Evolutionary conservation across 768 basidiomycete genomes (phyloP).

Genomic region (Dendrothele bispora): DNA sequence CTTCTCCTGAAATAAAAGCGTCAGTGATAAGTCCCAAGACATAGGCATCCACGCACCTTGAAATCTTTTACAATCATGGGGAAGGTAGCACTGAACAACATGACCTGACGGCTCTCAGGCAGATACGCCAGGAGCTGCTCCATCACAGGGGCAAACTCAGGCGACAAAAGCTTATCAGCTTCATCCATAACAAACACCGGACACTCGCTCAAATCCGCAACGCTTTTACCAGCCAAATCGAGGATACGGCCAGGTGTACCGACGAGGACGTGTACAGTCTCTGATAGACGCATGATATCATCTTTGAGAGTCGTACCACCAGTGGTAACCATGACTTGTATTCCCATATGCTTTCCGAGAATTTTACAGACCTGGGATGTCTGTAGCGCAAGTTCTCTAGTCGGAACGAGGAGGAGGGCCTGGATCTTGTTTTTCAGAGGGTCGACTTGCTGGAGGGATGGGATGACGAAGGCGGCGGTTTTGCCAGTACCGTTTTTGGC

Average conservation of each 20-base stretch:
- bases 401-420: slow-evolving; percentile 94
- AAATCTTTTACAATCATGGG: slow-evolving; percentile 99
- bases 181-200: slow-evolving; percentile 99
- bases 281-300: slow-evolving; percentile 90
- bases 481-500: slow-evolving; percentile 98
- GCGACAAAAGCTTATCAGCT: slow-evolving; percentile 95
- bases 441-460: slow-evolving; percentile 92
- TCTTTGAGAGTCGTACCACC: slow-evolving; percentile 98
- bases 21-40: not conserved
- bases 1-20: slow-evolving; percentile 63
- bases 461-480: slow-evolving; percentile 99
- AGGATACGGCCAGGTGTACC: slow-evolving; percentile 96
- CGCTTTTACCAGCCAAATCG: slow-evolving; percentile 88
- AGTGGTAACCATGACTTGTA: slow-evolving; percentile 99
- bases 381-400: slow-evolving; percentile 97
- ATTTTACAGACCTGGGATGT: slow-evolving; percentile 99
- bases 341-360: slow-evolving; percentile 91
- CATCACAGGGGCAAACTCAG: slow-evolving; percentile 98
- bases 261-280: slow-evolving; percentile 93
- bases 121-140: slow-evolving; percentile 90
- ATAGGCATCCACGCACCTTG: slow-evolving; percentile 57
- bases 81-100: slow-evolving; percentile 99
- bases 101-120: slow-evolving; percentile 81
- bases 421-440: slow-evolving; percentile 85
- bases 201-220: slow-evolving; percentile 93